phyloP scores from a whole-genome alignment of 116 monocot genomes.

The Zostera marina region DNA sequence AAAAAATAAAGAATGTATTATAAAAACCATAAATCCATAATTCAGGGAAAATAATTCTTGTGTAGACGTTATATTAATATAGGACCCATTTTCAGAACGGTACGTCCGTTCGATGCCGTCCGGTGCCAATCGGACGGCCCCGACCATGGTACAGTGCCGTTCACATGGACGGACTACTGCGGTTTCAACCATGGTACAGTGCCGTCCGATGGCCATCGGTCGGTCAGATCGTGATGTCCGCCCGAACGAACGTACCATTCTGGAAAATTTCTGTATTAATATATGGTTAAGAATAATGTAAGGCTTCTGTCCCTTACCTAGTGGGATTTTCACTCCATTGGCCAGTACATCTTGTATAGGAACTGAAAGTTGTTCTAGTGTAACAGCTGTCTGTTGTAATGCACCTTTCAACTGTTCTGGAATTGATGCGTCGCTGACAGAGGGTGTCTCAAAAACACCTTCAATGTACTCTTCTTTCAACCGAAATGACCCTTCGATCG shows the following conservation, averaged over 20 bases:
- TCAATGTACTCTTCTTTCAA: conserved; percentile 98
- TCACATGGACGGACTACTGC: too few species aligned
- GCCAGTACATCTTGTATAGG: conserved; percentile 53
- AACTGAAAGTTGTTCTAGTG: conserved; percentile 70
- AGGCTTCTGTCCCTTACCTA: conserved; percentile 35
- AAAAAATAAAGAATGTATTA: conserved; percentile 10
- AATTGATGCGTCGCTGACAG: conserved; percentile 51
- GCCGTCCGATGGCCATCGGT: too few species aligned
- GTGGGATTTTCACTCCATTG: conserved; percentile 68
- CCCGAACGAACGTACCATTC: too few species aligned
- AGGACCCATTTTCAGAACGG: too few species aligned
- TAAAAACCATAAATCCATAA: background rate
- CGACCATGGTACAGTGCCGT: too few species aligned
- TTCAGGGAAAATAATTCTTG: background rate
- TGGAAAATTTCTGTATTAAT: too few species aligned
- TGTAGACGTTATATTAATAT: too few species aligned
- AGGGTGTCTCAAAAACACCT: conserved; percentile 64
- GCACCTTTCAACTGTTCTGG: conserved; percentile 71
- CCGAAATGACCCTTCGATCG: conserved; percentile 75
- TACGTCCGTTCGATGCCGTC: too few species aligned
- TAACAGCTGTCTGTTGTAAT: conserved; percentile 36
- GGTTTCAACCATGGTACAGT: too few species aligned
- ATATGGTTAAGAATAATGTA: too few species aligned
- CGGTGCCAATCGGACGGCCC: too few species aligned
- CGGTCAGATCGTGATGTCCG: too few species aligned